phyloP scores from a whole-genome alignment of 2,329 filamentous ascomycete genomes.

The Bipolaris bicolor region DNA sequence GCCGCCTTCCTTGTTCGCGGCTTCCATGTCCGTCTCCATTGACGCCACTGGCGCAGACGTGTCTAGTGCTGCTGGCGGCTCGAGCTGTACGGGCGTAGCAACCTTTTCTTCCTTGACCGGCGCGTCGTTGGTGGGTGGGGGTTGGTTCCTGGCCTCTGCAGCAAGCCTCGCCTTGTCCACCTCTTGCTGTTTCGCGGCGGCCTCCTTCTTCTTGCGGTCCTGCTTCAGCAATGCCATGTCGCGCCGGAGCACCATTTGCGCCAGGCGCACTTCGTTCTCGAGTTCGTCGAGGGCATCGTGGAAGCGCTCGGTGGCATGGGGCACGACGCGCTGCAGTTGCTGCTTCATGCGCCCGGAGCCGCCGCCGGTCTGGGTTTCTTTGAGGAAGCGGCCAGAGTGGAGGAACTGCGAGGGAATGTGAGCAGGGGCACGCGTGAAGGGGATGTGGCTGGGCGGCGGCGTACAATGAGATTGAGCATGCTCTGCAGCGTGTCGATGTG shows the following conservation, averaged over 20 bases:
- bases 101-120: conserved; percentile 23
- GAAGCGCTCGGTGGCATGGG: conserved; percentile 52
- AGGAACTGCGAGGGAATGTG: conserved; percentile 46
- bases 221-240: conserved; percentile 47
- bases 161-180: conserved; percentile 42
- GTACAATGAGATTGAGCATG: conserved; percentile 56
- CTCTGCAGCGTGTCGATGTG: conserved; percentile 54
- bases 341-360: conserved; percentile 40
- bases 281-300: conserved; percentile 60
- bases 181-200: conserved; percentile 39
- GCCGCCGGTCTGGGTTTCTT: conserved; percentile 46
- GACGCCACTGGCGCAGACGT: conserved; percentile 14
- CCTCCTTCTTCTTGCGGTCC: conserved; percentile 46
- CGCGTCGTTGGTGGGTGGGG: conserved; percentile 13
- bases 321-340: conserved; percentile 48
- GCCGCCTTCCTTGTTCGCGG: conserved; percentile 19
- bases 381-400: conserved; percentile 54
- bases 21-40: conserved; percentile 18
- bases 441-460: conserved; percentile 18
- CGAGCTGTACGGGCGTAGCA: conserved; percentile 19
- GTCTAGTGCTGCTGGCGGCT: conserved; percentile 9
- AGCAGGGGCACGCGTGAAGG: conserved; percentile 12
- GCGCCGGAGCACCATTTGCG: conserved; percentile 44
- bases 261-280: conserved; percentile 52
- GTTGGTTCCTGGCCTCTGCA: conserved; percentile 32